phyloP scores from a whole-genome alignment of 2,329 filamentous ascomycete genomes.

The Calonectria hawksworthii region DNA sequence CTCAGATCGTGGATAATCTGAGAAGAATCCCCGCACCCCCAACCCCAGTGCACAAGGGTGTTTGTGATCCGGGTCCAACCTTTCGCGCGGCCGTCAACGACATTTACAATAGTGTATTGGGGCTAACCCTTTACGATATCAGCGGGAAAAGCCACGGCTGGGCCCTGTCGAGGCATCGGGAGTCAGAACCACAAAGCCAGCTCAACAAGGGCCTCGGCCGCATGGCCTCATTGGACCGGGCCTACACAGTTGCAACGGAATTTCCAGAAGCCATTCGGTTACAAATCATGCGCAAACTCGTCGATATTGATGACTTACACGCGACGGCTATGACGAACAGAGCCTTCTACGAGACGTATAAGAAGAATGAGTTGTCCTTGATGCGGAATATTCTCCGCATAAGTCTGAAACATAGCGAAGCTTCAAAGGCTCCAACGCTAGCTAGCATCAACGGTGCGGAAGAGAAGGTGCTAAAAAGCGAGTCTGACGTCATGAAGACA shows the following conservation, averaged over 20 bases:
- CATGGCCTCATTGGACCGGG: conserved; percentile 50
- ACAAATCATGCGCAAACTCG: conserved; percentile 56
- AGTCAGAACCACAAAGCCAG: conserved; percentile 53
- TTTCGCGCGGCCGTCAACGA: conserved; percentile 64
- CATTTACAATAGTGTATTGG: conserved; percentile 65
- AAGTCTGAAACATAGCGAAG: conserved; percentile 39
- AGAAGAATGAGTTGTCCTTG: conserved; percentile 58
- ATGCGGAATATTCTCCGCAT: conserved; percentile 53
- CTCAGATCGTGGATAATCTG: conserved; percentile 60
- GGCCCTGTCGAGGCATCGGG: conserved; percentile 59
- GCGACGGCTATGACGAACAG: conserved; percentile 58
- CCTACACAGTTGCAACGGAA: conserved; percentile 50
- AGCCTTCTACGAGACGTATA: conserved; percentile 60
- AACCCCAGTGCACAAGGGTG: conserved; percentile 55
- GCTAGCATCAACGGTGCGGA: conserved; percentile 47
- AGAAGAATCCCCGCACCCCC: conserved; percentile 60
- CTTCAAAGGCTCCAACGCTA: conserved; percentile 35
- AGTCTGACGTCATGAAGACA: conserved; percentile 49
- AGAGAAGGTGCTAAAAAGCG: conserved; percentile 51
- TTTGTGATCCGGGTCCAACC: conserved; percentile 64
- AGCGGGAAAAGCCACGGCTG: conserved; percentile 64
- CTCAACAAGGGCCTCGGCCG: conserved; percentile 45
- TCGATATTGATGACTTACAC: conserved; percentile 58
- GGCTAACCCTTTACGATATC: conserved; percentile 64
- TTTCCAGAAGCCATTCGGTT: conserved; percentile 56